These are phyloP conservation scores for Jacaranda mimosifolia DNA, from an alignment of 257 asterid genomes.

Conservation along the genomic window DNA sequence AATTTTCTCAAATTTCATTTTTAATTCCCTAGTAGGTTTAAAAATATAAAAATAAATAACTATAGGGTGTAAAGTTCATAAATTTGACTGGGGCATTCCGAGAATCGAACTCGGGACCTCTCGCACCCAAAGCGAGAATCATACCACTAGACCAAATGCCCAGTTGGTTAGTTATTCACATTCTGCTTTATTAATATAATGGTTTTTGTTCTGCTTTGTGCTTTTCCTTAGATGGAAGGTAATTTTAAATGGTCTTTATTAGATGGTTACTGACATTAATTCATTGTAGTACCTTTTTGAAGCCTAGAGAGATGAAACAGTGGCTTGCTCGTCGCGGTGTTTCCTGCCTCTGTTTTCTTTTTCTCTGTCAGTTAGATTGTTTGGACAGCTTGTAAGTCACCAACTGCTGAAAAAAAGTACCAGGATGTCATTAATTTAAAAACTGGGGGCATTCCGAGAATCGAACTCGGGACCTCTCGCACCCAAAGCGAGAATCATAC, in stretches of 20 bases:
- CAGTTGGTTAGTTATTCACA: neutral
- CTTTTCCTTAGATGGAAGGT: neutral
- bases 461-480: conserved; percentile 90
- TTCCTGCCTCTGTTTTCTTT: too few species aligned
- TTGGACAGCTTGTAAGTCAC: too few species aligned
- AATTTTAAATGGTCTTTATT: too few species aligned
- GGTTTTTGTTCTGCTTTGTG: neutral
- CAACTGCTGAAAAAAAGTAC: too few species aligned
- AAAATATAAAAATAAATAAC: neutral
- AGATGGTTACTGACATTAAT: too few species aligned
- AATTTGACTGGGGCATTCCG: conserved; percentile 70
- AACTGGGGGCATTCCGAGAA: conserved; percentile 89
- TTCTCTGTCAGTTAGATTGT: too few species aligned
- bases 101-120: conserved; percentile 90
- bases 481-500: conserved; percentile 92
- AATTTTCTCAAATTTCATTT: neutral
- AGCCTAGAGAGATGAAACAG: too few species aligned
- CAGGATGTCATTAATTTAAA: too few species aligned
- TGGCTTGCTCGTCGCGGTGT: too few species aligned
- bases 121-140: conserved; percentile 94
- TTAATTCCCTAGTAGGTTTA: neutral
- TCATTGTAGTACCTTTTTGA: too few species aligned
- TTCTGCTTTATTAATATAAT: neutral
- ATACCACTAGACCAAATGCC: conserved; percentile 96
- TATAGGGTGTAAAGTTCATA: neutral